Percentiles rank a stretch among this genome's conserved stretches.
Conservation (phyloP, 768 basidiomycete species). For the Leccinum imitatum region DNA sequence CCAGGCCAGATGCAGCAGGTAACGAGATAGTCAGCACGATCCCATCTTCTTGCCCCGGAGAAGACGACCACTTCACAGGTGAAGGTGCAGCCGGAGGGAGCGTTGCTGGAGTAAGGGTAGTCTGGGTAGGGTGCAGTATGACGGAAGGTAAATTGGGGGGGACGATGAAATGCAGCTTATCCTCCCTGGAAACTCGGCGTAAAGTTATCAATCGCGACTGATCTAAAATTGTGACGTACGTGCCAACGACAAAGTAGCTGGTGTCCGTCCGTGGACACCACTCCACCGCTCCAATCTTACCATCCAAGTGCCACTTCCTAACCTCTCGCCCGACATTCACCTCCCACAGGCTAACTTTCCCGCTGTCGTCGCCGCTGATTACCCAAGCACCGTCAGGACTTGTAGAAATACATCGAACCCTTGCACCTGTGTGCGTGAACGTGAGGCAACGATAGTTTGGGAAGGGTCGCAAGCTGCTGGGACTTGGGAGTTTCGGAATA, state of each 20-base stretch:
- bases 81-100: constrained; percentile 63
- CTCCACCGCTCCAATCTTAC: constrained; percentile 79
- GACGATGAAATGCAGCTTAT: constrained; percentile 73
- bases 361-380: constrained; percentile 87
- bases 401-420: constrained; percentile 72
- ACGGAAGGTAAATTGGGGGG: constrained; percentile 73
- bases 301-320: constrained; percentile 79
- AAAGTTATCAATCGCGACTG: constrained; percentile 9
- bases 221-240: constrained; percentile 51
- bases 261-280: constrained; percentile 93
- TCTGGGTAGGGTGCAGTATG: constrained; percentile 56
- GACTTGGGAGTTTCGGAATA: constrained; percentile 92
- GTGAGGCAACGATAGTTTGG: constrained; percentile 79
- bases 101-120: constrained; percentile 60
- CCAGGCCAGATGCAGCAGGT: constrained; percentile 63
- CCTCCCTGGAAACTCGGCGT: constrained; percentile 55
- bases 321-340: constrained; percentile 85
- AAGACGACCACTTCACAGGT: constrained; percentile 67
- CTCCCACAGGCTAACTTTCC: constrained; percentile 89
- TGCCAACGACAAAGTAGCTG: constrained; percentile 72
- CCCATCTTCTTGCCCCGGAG: constrained; percentile 45
- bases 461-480: constrained; percentile 90
- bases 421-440: constrained; percentile 63
- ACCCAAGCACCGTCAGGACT: constrained; percentile 93
- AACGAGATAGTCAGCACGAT: constrained; percentile 62